phyloP scores from a whole-genome alignment of 345 rosid species.

The Noccaea bulbosa region DNA sequence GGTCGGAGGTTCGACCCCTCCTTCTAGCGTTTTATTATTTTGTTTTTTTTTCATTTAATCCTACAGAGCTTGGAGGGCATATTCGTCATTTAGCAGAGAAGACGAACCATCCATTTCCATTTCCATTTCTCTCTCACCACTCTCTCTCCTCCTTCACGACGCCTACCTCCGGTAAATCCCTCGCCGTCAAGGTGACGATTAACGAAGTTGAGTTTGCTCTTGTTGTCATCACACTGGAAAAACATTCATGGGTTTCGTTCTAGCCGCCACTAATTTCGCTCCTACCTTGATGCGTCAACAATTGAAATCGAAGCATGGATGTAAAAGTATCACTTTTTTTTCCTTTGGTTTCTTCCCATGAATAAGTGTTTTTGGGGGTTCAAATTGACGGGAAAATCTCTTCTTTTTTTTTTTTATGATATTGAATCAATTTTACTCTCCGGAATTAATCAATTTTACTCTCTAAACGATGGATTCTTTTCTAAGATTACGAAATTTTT shows the following conservation, averaged over 20 bases:
- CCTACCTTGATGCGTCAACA: constrained; percentile 28
- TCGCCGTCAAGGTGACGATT: neutral
- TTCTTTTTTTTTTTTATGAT: neutral
- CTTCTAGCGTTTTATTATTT: constrained; percentile 42
- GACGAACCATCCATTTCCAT: constrained; percentile 21
- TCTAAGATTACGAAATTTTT: neutral
- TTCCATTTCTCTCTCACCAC: constrained; percentile 3
- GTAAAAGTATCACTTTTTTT: constrained; percentile 20
- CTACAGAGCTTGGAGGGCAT: constrained; percentile 1
- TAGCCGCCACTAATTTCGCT: constrained; percentile 32
- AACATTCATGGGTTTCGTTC: constrained; percentile 34
- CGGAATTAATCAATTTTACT: neutral
- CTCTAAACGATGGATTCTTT: neutral
- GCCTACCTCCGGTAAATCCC: neutral
- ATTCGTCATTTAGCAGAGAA: constrained; percentile 30
- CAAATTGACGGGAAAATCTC: neutral
- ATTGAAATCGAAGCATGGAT: constrained; percentile 23
- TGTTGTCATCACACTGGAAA: neutral
- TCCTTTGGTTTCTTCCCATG: neutral
- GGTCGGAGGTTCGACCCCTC: constrained; percentile 88
- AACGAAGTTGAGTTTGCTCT: neutral
- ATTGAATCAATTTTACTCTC: neutral
- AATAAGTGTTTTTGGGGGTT: neutral
- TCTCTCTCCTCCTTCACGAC: neutral
- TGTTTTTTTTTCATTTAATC: neutral